These are phyloP conservation scores for Cryphonectria parasitica DNA, from an alignment of 2,329 filamentous ascomycete species.

Conservation along the genomic window DNA sequence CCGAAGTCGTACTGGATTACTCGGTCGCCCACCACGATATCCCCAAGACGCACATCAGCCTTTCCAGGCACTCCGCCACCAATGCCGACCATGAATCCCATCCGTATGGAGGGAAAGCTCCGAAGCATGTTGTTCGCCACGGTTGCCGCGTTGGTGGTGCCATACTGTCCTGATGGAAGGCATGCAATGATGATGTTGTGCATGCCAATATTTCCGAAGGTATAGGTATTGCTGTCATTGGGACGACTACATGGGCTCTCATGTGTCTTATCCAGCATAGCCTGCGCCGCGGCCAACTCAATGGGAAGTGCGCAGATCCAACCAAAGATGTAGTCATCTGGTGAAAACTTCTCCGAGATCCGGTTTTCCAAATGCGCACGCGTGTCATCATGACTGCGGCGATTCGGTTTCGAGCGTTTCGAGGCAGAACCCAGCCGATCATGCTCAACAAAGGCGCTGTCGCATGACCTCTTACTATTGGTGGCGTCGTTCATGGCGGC, in stretches of 20 bases:
- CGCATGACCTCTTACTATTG: not conserved
- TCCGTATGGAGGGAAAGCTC: slow-evolving; percentile 36
- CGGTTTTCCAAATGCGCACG: not conserved
- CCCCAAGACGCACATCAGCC: slow-evolving; percentile 36
- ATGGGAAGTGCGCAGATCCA: slow-evolving; percentile 27
- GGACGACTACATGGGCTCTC: not conserved
- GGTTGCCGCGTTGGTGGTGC: slow-evolving; percentile 33
- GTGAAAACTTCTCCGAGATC: not conserved
- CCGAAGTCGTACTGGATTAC: slow-evolving; percentile 40
- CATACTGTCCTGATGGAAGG: slow-evolving; percentile 36
- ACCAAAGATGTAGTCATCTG: slow-evolving; percentile 8
- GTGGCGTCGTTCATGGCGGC: not conserved
- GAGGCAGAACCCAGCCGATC: not conserved
- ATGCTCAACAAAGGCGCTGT: not conserved
- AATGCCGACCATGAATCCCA: slow-evolving; percentile 41
- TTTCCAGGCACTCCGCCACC: slow-evolving; percentile 39
- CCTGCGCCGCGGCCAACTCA: slow-evolving; percentile 24
- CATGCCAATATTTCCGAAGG: slow-evolving; percentile 14
- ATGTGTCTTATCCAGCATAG: slow-evolving; percentile 20
- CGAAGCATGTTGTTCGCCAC: slow-evolving; percentile 35
- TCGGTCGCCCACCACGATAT: slow-evolving; percentile 38
- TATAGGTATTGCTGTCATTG: slow-evolving; percentile 10
- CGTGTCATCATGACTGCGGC: not conserved
- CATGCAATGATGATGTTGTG: slow-evolving; percentile 33
- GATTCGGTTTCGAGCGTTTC: not conserved